Evolutionary conservation across 257 asterid genomes (phyloP).

Genomic region (Ajuga chamaepitys): DNA sequence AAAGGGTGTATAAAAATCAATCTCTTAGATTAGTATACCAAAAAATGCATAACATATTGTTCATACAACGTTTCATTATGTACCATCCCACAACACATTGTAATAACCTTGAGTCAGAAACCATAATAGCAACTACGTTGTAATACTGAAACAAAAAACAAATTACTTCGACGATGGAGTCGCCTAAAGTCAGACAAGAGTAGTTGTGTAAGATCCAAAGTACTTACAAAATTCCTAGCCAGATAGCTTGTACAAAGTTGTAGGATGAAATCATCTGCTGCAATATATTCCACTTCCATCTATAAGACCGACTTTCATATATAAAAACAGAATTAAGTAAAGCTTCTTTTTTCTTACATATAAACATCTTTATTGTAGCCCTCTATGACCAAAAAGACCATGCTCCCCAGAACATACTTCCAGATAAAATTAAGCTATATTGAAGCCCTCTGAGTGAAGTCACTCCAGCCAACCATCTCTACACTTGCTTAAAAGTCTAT

Average conservation of each 20-base stretch:
- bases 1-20: not conserved
- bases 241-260: conserved; percentile 52
- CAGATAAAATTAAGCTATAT: conserved; percentile 53
- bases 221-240: conserved; percentile 84
- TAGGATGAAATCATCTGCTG: conserved; percentile 60
- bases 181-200: conserved; percentile 10
- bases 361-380: not conserved
- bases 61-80: no score
- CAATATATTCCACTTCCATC: conserved; percentile 64
- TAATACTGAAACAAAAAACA: no score
- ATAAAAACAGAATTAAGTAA: conserved; percentile 14
- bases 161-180: not conserved
- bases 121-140: not conserved
- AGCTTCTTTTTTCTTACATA: not conserved
- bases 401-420: conserved; percentile 60
- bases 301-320: conserved; percentile 38
- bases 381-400: conserved; percentile 25
- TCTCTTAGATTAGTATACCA: not conserved
- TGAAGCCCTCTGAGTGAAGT: conserved; percentile 32
- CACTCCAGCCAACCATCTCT: conserved; percentile 50
- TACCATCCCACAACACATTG: no score
- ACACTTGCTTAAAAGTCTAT: conserved; percentile 51
- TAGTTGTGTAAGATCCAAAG: conserved; percentile 10
- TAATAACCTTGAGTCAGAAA: no score
- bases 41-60: no score